These are phyloP conservation scores for Paramecium biaurelia DNA, from an alignment of 73 alveolate genomes.

Conservation along the genomic window DNA sequence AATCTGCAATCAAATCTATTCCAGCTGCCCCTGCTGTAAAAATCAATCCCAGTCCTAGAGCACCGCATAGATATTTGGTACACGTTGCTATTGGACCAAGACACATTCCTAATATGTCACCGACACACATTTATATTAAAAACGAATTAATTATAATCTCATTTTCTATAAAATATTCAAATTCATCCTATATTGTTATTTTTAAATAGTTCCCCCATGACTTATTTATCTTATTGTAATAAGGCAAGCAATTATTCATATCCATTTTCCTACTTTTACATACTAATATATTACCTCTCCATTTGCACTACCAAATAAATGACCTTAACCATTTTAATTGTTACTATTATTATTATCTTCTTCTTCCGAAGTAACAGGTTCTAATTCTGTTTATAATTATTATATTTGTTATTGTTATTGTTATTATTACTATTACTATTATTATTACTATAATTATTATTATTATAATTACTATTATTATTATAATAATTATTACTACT, in stretches of 20 bases:
- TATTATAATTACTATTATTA: background rate
- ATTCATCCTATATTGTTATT: background rate
- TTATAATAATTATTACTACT: background rate
- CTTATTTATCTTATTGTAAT: background rate
- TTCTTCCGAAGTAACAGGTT: slow-evolving; percentile 37
- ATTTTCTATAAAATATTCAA: background rate
- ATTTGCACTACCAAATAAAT: background rate
- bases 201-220: background rate
- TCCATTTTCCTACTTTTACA: background rate
- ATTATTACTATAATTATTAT: too few relatives aligned
- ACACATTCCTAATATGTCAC: slow-evolving; percentile 15
- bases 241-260: background rate
- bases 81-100: slow-evolving; percentile 16
- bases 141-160: slow-evolving; percentile 33
- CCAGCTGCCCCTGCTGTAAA: slow-evolving; percentile 38
- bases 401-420: too few relatives aligned
- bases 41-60: slow-evolving; percentile 3
- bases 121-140: slow-evolving; percentile 35
- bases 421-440: too few relatives aligned
- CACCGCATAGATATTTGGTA: slow-evolving; percentile 15
- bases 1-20: slow-evolving; percentile 28
- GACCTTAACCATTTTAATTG: background rate
- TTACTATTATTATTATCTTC: background rate
- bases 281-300: background rate
- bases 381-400: background rate